Evolutionary conservation across 306 rosid species (phyloP).

Genomic region (Calophaca sinica): DNA sequence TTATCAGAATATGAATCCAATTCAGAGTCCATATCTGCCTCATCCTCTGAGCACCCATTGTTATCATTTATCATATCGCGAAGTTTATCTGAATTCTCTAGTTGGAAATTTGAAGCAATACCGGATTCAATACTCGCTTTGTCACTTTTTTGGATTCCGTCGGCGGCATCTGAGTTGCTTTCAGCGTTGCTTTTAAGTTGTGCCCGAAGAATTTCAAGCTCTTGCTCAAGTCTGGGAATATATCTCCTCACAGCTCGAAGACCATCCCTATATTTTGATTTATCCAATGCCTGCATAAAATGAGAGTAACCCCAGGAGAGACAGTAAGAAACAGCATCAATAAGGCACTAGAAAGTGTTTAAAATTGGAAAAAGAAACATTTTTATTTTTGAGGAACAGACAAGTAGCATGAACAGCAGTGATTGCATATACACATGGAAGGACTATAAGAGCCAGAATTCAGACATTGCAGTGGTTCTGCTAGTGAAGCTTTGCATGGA

Average conservation of each 20-base stretch:
- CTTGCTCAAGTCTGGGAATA: constrained; percentile 83
- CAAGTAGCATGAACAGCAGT: constrained; percentile 28
- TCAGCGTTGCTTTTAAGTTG: constrained; percentile 57
- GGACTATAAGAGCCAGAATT: constrained; percentile 4
- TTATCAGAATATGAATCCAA: constrained; percentile 67
- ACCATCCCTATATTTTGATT: constrained; percentile 88
- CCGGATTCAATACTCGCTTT: constrained; percentile 41
- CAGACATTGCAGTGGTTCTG: constrained; percentile 9
- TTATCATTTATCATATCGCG: constrained; percentile 48
- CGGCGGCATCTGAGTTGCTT: constrained; percentile 47
- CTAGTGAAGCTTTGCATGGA: neutral
- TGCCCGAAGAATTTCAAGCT: constrained; percentile 79
- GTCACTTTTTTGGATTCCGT: constrained; percentile 54
- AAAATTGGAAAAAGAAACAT: constrained; percentile 21
- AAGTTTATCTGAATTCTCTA: constrained; percentile 50
- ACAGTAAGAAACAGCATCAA: constrained; percentile 31
- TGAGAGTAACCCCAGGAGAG: constrained; percentile 28
- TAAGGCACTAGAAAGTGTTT: neutral
- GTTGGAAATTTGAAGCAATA: constrained; percentile 50
- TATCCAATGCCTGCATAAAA: constrained; percentile 82
- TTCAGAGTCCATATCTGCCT: constrained; percentile 53
- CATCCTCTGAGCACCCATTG: constrained; percentile 54
- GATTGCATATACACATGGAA: constrained; percentile 28
- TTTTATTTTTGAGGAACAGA: neutral
- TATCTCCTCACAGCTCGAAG: constrained; percentile 84